Base-by-base conservation (phyloP, 768 basidiomycete species). In the Pisolithus orientalis region DNA sequence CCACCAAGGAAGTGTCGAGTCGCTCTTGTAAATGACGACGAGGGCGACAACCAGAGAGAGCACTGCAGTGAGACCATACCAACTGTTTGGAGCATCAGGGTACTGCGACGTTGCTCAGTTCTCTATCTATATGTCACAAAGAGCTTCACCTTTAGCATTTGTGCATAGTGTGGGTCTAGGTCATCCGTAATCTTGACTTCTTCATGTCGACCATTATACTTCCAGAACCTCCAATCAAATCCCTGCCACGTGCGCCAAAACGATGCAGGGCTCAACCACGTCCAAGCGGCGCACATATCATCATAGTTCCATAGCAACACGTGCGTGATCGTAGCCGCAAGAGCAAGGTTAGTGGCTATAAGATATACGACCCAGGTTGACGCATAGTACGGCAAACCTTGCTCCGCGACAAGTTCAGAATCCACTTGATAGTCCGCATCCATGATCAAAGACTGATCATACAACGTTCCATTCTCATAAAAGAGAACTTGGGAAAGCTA, bases 1-100 rank as follows among this genome's bases (percentile, higher is more conserved):
- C 78, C 79, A 82, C 82, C 82, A 82, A 6, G 82, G 81, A 32
- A 84, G 63, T 5, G 74, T 77, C 8, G 80, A 78, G 48, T 75
- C 55, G 16, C 74, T 74, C 75, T 31, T 53, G 66, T 24, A 70
- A 51, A 39, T 63, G 55, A 62, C 59, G 59, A 56, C 32, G 11
- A 49, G 21, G 14, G 48, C 25, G 32, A 40, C 4, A 11, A 39
- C 2, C 7, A 51, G 44, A 2, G 65, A 65, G 8, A 54, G 11
- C 1, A 62, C 39, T 10, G 72, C 57, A 0, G 57, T 59, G 2
- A 46, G 32, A 25, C 47, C 57, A 53, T 72, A 73, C 72, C 70
- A 72, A 29, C 60, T 64, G 21, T 67, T 57, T 2, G 64, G 68
- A 16, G 49, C 57, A 17, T 74, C 69, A 10, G 64, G 59, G 53